Base-by-base conservation (phyloP, 306 rosid genomes). In the Cucumis hystrix region DNA sequence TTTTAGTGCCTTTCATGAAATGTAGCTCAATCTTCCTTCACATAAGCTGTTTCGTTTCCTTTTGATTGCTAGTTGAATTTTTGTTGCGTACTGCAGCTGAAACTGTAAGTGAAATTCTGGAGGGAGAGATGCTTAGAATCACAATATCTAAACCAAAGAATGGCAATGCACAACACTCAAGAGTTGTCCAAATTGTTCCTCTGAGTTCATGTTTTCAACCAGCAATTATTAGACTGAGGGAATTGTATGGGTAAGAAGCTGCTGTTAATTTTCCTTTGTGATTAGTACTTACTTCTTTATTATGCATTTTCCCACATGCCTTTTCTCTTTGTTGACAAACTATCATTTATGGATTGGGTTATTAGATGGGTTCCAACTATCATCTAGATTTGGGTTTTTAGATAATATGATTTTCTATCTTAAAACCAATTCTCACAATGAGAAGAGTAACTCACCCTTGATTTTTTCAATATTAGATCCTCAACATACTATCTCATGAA, bases 91-190 rank as follows among this genome's bases (percentile, higher is more conserved):
- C n/a, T 83, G 66, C 89, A 88, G 92, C 84, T 35, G 76, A 57
- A 15, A 56, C 84, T 64, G 83, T 84, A 17, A 79, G 75, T 75
- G 79, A 81, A 79, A 74, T 91, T 84, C 80, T 89, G 79, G 90
- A 86, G 77, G 97, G 97, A 83, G 92, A 85, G 84, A 87, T 84
- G 89, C 83, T 89, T 66, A 80, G 66, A 58, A 81, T 85, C 85
- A 85, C 91, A 16, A 49, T 88, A 57, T 81, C 94, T 51, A 88
- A 82, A 84, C 87, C 92, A n/a, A 62, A 78, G 81, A 88, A 80
- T 70, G 87, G 87, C 16, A 83, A 85, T 79, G 92, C 89, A 35
- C 87, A 85, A 40, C 81, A 91, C 80, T 25, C 78, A 13, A 83
- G 88, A 49, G 78, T 81, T 51, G 78, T 82, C 15, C 85, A 88